Evolutionary conservation across 2,329 filamentous ascomycete species (phyloP).

Genomic region (Lachnellula hyalina): DNA sequence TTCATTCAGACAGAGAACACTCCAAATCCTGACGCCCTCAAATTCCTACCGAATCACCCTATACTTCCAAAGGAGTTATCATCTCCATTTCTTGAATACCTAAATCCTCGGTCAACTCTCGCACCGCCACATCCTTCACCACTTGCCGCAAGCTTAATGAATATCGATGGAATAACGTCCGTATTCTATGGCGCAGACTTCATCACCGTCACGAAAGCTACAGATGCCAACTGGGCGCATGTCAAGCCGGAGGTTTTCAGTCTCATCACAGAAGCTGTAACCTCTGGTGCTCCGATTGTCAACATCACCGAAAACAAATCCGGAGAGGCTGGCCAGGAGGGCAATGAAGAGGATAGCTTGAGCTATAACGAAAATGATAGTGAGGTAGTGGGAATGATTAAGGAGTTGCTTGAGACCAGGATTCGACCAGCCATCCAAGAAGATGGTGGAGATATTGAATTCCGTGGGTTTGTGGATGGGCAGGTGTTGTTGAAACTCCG

Average conservation of each 20-base stretch:
- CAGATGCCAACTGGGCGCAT: conserved; percentile 86
- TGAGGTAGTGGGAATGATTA: conserved; percentile 97
- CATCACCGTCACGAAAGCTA: conserved; percentile 91
- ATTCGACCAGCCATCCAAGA: conserved; percentile 96
- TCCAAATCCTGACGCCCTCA: conserved; percentile 91
- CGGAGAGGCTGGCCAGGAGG: conserved; percentile 44
- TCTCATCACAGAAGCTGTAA: conserved; percentile 88
- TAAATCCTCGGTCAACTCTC: conserved; percentile 81
- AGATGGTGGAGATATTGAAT: conserved; percentile 96
- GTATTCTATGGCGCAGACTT: conserved; percentile 95
- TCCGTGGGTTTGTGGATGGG: conserved; percentile 81
- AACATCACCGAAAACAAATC: conserved; percentile 60
- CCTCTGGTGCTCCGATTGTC: conserved; percentile 76
- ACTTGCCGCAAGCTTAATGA: conserved; percentile 83
- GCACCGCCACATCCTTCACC: conserved; percentile 86
- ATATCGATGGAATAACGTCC: conserved; percentile 88
- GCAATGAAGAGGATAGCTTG: conserved; percentile 59
- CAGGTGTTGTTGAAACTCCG: conserved; percentile 81
- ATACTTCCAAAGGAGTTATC: conserved; percentile 71
- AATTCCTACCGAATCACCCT: conserved; percentile 88
- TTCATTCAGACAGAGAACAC: conserved; percentile 98
- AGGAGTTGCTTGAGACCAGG: conserved; percentile 90
- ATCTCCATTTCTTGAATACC: conserved; percentile 83
- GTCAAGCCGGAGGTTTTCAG: conserved; percentile 94
- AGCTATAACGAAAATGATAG: conserved; percentile 85